Percentiles rank a stretch among this genome's conserved stretches.
Evolutionary conservation across 495 filamentous ascomycete genomes (phyloP).

Genomic region (Pseudomonodictys pantanalensis): DNA sequence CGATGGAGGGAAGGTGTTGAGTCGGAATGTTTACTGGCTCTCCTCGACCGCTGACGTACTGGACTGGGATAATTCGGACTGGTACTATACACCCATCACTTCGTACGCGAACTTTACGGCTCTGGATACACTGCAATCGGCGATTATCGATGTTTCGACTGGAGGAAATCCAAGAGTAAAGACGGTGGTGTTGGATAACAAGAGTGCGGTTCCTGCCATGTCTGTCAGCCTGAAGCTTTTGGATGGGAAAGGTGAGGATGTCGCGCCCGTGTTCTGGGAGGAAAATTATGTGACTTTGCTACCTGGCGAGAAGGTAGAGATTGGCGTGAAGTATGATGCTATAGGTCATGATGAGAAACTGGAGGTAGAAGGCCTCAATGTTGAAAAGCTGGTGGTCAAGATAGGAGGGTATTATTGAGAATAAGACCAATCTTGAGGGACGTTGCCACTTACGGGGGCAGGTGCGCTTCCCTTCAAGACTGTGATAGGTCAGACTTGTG

Average conservation of each 20-base stretch:
- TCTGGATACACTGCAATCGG: conserved; percentile 44
- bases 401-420: too few relatives aligned
- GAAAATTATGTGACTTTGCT: conserved; percentile 65
- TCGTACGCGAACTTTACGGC: conserved; percentile 53
- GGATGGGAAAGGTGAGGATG: conserved; percentile 43
- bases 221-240: conserved; percentile 54
- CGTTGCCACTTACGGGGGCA: too few relatives aligned
- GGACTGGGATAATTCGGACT: conserved; percentile 56
- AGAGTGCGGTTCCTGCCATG: conserved; percentile 53
- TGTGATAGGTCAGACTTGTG: too few relatives aligned
- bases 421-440: too few relatives aligned
- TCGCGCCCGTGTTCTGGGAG: conserved; percentile 55
- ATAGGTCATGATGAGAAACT: background rate
- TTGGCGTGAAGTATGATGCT: conserved; percentile 19
- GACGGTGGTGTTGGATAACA: conserved; percentile 51
- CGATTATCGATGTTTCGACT: conserved; percentile 39
- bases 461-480: too few relatives aligned
- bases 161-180: conserved; percentile 8
- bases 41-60: conserved; percentile 49
- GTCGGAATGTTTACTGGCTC: conserved; percentile 65
- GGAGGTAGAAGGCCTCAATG: conserved; percentile 3
- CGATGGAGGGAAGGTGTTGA: conserved; percentile 41
- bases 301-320: conserved; percentile 51
- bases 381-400: background rate
- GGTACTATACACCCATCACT: conserved; percentile 58